Evolutionary conservation across 495 filamentous ascomycete species (phyloP).

Genomic region (Cetradonia linearis): DNA sequence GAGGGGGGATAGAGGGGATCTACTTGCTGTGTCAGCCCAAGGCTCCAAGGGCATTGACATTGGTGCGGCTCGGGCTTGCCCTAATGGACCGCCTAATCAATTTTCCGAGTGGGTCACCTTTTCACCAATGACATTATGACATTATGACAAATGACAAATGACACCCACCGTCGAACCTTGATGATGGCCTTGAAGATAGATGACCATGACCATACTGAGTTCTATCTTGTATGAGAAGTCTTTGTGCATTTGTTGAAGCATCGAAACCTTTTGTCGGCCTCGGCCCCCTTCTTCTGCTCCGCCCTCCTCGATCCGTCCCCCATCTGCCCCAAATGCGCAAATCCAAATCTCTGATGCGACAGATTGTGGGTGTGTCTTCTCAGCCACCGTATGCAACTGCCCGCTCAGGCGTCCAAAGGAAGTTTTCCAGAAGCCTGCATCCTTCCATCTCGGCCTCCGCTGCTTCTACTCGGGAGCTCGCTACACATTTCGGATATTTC

Average conservation of each 20-base stretch:
- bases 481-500: neutral
- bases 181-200: too few species aligned
- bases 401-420: conserved; percentile 3
- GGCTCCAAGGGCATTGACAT: conserved; percentile 12
- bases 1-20: neutral
- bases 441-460: conserved; percentile 5
- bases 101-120: conserved; percentile 5
- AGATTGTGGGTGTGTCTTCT: neutral
- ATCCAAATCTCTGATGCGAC: conserved; percentile 7
- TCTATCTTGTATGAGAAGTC: neutral
- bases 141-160: too few species aligned
- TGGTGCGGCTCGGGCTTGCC: conserved; percentile 11
- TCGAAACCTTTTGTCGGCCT: too few species aligned
- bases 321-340: neutral
- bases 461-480: neutral
- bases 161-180: too few species aligned
- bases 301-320: neutral
- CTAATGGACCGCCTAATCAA: conserved; percentile 4
- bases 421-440: conserved; percentile 3
- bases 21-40: conserved; percentile 2
- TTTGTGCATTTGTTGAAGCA: too few species aligned
- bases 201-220: too few species aligned
- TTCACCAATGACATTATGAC: neutral
- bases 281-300: neutral
- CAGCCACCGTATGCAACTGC: conserved; percentile 4